Evolutionary conservation across 2,329 filamentous ascomycete genomes (phyloP).

Genomic region (Cylindrodendrum hubeiense): DNA sequence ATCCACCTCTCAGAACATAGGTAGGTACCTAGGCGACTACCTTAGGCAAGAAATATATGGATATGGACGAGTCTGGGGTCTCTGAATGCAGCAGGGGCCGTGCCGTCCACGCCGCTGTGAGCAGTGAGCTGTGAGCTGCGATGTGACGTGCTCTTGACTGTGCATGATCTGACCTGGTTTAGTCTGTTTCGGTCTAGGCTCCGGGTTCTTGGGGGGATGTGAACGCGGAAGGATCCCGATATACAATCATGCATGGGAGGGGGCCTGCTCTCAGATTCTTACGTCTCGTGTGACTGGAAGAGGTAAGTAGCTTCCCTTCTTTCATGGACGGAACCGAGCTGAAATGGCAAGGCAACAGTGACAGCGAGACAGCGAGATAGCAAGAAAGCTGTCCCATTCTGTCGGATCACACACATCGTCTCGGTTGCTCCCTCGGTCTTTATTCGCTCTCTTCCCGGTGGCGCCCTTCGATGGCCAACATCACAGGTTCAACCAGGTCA

Average conservation of each 20-base stretch:
- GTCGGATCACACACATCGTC: neutral
- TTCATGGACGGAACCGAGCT: neutral
- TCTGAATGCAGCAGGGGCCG: neutral
- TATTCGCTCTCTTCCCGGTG: neutral
- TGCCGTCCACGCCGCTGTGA: too few relatives aligned
- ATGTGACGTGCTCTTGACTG: slow-evolving; percentile 2
- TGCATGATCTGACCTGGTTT: neutral
- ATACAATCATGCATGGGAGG: neutral
- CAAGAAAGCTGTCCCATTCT: neutral
- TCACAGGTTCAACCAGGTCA: neutral
- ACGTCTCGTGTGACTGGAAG: neutral
- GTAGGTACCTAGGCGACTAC: too few relatives aligned
- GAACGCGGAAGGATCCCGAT: neutral
- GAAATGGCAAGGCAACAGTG: neutral
- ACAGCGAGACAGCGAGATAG: too few relatives aligned
- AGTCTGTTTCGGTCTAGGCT: neutral
- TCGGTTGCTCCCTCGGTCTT: neutral
- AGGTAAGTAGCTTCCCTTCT: too few relatives aligned
- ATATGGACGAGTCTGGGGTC: neutral
- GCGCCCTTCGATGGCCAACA: neutral
- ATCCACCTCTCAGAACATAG: neutral
- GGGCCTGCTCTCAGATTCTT: neutral
- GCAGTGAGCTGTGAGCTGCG: neutral
- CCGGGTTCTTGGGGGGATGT: neutral
- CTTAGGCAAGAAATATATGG: too few relatives aligned